Evolutionary conservation across 176 grass and related monocot species (phyloP).

Genomic region (Canna indica): DNA sequence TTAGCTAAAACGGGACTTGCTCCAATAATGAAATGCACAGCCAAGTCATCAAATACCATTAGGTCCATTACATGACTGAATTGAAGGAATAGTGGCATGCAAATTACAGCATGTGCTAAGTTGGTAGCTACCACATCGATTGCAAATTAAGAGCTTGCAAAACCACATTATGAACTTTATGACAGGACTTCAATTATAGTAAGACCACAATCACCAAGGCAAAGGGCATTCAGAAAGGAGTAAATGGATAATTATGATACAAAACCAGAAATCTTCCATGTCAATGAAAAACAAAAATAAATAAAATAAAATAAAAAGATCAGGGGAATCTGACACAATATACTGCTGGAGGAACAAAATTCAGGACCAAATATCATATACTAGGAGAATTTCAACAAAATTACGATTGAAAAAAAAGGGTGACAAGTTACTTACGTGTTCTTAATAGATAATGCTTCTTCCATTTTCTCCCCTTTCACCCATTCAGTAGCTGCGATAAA

Average conservation of each 20-base stretch:
- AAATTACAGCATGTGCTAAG: no score
- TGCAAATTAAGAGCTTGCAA: neutral
- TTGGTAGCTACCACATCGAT: neutral
- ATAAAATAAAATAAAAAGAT: neutral
- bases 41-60: neutral
- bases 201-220: neutral
- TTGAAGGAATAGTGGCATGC: no score
- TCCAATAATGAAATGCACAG: neutral
- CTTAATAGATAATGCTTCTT: slow-evolving; percentile 62
- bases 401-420: neutral
- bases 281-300: no score
- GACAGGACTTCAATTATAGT: no score
- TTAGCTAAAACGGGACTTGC: neutral
- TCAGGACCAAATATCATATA: neutral
- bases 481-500: slow-evolving; percentile 59
- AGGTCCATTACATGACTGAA: neutral
- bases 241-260: neutral
- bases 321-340: neutral
- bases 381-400: neutral
- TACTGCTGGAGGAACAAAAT: neutral
- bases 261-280: neutral
- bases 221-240: neutral
- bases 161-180: no score
- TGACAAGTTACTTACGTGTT: slow-evolving; percentile 41
- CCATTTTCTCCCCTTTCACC: slow-evolving; percentile 82